A percentile compares a stretch with the other conserved stretches of the same genome.
Evolutionary conservation across 345 rosid species (phyloP).

Genomic region (Aegle marmelos): DNA sequence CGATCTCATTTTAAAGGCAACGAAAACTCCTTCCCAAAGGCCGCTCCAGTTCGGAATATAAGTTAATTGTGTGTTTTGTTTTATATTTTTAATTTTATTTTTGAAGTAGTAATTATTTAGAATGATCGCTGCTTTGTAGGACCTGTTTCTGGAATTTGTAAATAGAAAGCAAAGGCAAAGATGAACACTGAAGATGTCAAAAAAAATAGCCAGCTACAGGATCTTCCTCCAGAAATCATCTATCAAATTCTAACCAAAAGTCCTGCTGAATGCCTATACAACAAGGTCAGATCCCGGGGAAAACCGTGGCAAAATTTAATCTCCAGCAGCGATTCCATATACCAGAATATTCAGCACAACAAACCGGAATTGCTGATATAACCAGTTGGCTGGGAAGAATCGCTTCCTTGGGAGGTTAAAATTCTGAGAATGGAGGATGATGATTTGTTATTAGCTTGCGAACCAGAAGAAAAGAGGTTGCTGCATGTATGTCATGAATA

Average conservation of each 20-base stretch:
- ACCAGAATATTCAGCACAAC: not conserved
- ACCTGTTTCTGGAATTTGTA: not conserved
- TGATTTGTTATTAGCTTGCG: not conserved
- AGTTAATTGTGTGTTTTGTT: not conserved
- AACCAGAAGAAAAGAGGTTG: not conserved
- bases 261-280: not conserved
- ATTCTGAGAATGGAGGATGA: slow-evolving; percentile 5
- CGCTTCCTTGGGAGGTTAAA: not conserved
- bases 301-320: slow-evolving; percentile 1
- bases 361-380: not conserved
- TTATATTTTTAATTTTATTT: too few relatives aligned
- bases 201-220: not conserved
- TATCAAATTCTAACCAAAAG: not conserved
- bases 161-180: not conserved
- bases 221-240: not conserved
- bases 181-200: not conserved
- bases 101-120: too few relatives aligned
- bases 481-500: not conserved
- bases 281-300: not conserved
- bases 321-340: not conserved
- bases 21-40: too few relatives aligned
- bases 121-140: not conserved
- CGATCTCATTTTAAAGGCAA: too few relatives aligned
- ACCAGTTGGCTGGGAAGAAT: not conserved
- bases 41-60: too few relatives aligned